Evolutionary conservation across 192 early-diverging fungal species (phyloP).

Genomic region (Backusella macrospora): DNA sequence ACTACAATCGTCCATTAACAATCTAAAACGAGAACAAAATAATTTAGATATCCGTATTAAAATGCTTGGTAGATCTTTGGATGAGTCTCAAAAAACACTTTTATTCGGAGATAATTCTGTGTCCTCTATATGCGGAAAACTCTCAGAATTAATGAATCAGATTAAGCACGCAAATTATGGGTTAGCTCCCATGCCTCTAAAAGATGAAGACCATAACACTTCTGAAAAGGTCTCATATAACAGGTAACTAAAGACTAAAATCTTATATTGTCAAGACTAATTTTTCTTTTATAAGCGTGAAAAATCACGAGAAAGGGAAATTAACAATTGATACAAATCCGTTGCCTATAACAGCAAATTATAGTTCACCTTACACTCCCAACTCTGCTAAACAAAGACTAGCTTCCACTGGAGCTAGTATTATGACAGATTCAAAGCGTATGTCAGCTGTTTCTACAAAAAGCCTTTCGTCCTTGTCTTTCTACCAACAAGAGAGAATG

Average conservation of each 20-base stretch:
- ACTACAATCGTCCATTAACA: conserved; percentile 45
- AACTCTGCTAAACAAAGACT: neutral
- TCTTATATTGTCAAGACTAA: neutral
- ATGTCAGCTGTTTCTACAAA: conserved; percentile 30
- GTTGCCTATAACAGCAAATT: neutral
- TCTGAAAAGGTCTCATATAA: neutral
- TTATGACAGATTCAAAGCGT: conserved; percentile 19
- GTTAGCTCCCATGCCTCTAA: neutral
- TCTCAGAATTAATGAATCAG: conserved; percentile 36
- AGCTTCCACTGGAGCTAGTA: neutral
- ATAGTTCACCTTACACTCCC: neutral
- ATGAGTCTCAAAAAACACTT: conserved; percentile 38
- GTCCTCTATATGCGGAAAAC: conserved; percentile 36
- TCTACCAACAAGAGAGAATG: conserved; percentile 38
- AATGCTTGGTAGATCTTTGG: conserved; percentile 35
- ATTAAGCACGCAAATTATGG: conserved; percentile 29
- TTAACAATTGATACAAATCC: conserved; percentile 4
- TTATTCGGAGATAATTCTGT: conserved; percentile 32
- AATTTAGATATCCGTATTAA: conserved; percentile 42
- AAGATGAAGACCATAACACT: neutral
- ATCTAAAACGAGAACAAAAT: conserved; percentile 49
- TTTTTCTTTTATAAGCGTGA: neutral
- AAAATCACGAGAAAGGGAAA: neutral
- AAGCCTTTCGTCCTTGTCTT: conserved; percentile 33
- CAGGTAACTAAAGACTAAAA: neutral